These are phyloP conservation scores for Aspergillus fischeri DNA, from an alignment of 2,329 filamentous ascomycete genomes.

Conservation along the genomic window DNA sequence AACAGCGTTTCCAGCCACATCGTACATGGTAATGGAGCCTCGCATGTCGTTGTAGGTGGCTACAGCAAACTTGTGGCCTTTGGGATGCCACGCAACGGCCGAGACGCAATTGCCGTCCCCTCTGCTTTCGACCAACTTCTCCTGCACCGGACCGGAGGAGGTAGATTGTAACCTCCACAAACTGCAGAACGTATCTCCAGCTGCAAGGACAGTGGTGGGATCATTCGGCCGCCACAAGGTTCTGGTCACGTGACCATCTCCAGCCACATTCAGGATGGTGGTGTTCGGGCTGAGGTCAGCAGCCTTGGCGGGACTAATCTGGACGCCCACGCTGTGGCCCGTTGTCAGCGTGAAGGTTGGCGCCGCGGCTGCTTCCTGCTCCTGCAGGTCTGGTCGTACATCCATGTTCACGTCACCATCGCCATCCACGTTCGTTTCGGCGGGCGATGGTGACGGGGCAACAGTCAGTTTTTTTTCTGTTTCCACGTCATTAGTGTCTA, in stretches of 20 bases:
- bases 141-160: conserved; percentile 24
- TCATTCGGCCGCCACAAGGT: conserved; percentile 44
- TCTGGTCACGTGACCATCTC: conserved; percentile 37
- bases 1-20: conserved; percentile 39
- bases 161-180: conserved; percentile 40
- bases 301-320: conserved; percentile 47
- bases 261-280: conserved; percentile 37
- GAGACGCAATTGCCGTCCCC: conserved; percentile 37
- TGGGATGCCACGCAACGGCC: conserved; percentile 44
- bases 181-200: conserved; percentile 43
- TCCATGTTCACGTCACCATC: conserved; percentile 44
- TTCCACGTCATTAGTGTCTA: conserved; percentile 35
- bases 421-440: conserved; percentile 33
- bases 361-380: conserved; percentile 29
- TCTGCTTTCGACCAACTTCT: conserved; percentile 35
- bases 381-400: conserved; percentile 21
- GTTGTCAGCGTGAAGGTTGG: conserved; percentile 39
- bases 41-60: conserved; percentile 43
- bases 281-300: conserved; percentile 44
- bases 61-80: conserved; percentile 43
- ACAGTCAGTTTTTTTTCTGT: conserved; percentile 24
- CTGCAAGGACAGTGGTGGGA: conserved; percentile 38
- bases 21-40: conserved; percentile 43
- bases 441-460: conserved; percentile 19
- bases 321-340: conserved; percentile 45